A percentile compares a stretch with the other conserved stretches of the same genome.
These are phyloP conservation scores for Pelargonium citronellum DNA, from an alignment of 441 rosid species.

Conservation along the genomic window DNA sequence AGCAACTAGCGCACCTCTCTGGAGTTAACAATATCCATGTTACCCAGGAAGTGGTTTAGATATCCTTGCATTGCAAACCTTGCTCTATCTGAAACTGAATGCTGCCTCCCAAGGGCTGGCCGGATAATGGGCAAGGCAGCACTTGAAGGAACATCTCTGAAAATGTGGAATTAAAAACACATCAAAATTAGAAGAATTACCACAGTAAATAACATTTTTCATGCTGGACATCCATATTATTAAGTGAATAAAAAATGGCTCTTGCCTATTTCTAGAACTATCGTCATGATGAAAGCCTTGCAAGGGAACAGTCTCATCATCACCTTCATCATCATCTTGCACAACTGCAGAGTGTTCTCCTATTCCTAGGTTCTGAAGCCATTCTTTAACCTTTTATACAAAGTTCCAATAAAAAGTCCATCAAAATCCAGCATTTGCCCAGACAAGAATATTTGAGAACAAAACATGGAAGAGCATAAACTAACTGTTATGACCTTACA, in stretches of 20 bases:
- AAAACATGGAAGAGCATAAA: neutral
- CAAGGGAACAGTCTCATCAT: constrained; percentile 61
- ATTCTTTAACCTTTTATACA: constrained; percentile 93
- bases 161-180: constrained; percentile 22
- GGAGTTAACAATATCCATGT: constrained; percentile 90
- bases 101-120: constrained; percentile 87
- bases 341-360: constrained; percentile 69
- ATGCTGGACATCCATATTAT: neutral
- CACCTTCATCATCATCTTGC: constrained; percentile 83
- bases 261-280: constrained; percentile 70
- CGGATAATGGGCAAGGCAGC: constrained; percentile 95
- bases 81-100: constrained; percentile 83
- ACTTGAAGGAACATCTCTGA: constrained; percentile 96
- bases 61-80: constrained; percentile 97
- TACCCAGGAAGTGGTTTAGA: constrained; percentile 87
- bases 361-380: constrained; percentile 99
- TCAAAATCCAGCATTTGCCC: constrained; percentile 40
- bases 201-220: neutral
- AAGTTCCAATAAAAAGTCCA: constrained; percentile 40
- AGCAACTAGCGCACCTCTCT: constrained; percentile 55
- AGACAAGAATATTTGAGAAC: constrained; percentile 16
- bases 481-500: constrained; percentile 3
- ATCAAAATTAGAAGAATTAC: constrained; percentile 15
- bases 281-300: constrained; percentile 51
- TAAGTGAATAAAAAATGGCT: neutral